phyloP scores from a whole-genome alignment of 2,329 filamentous ascomycete genomes.

The Aspergillus terreus region DNA sequence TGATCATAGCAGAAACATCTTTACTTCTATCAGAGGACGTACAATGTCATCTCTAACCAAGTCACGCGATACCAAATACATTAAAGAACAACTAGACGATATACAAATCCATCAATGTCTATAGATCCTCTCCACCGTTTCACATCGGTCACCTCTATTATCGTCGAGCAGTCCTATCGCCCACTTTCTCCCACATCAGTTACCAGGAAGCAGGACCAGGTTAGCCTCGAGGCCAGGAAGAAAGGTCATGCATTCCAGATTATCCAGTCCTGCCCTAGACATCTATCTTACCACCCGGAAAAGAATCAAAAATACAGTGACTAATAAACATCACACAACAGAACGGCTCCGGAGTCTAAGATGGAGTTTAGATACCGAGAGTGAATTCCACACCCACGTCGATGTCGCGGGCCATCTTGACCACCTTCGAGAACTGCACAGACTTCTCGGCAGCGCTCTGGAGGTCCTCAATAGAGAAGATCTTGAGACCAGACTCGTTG shows the following conservation, averaged over 20 bases:
- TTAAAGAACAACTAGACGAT: constrained; percentile 9
- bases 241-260: background rate
- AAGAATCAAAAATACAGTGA: constrained; percentile 3
- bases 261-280: background rate
- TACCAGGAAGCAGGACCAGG: constrained; percentile 10
- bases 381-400: constrained; percentile 96
- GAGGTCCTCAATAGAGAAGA: constrained; percentile 98
- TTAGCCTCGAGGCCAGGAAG: constrained; percentile 11
- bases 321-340: constrained; percentile 1
- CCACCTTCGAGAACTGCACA: constrained; percentile 97
- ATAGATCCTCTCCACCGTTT: constrained; percentile 6
- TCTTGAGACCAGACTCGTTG: constrained; percentile 97
- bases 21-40: too few species aligned
- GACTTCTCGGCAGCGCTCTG: constrained; percentile 97
- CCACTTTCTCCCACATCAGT: constrained; percentile 7
- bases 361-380: constrained; percentile 72
- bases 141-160: background rate
- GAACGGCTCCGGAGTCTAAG: background rate
- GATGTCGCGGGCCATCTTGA: constrained; percentile 97
- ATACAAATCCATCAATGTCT: constrained; percentile 22
- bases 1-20: too few species aligned
- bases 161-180: constrained; percentile 6
- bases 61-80: too few species aligned
- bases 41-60: too few species aligned
- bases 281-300: background rate